Base-by-base conservation (phyloP, 176 grass and related monocot genomes). In the Echinochloa phyllopogon region DNA sequence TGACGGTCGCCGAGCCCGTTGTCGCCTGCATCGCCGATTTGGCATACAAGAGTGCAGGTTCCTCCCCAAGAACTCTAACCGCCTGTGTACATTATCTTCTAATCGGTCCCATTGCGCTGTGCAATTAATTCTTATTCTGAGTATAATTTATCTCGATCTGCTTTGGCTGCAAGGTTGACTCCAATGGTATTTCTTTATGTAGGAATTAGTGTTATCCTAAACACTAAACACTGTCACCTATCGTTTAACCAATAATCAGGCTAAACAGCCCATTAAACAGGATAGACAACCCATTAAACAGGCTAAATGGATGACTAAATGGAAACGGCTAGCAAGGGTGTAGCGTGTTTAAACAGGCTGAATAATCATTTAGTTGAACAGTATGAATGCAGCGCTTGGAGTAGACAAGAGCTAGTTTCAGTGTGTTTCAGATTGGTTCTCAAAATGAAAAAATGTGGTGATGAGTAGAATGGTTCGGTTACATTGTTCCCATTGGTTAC, bases 1-100 rank as follows among this genome's bases (percentile, higher is more conserved):
- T 92, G 97, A 92, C 86, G 75, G 70, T 92, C 6, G 65, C 88
- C 40, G 90, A 92, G 10, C 97, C 90, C 50, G 90, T 99, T 16
- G 89, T 99, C 44, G 71, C 97, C 17, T 99, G 94, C 66, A 82
- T 96, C 55, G 90, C 92, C 2, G 88, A 99, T 68, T 77, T 99
- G 62, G 88, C 90, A 50, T 99, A 82, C 79, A 96, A 94, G 82
- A 88, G 76, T 44, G 83, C 88, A 78, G 94, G 94, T 94, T 62
- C 25, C 15, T 40, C n/a, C 14, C 80, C 70, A 21, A 70, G 42
- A 76, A 38, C 57, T 53, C 57, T 39, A 61, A 36, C 29, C 18
- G 17, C 52, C 4, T 48, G 27, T 78, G 27, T 27, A 49, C 27
- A 8, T 78, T 65, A 21, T 53, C 6, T 41, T 76, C 13, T 61